Base-by-base conservation (phyloP, 768 basidiomycete species). In the Hygrophoropsis aurantiaca region DNA sequence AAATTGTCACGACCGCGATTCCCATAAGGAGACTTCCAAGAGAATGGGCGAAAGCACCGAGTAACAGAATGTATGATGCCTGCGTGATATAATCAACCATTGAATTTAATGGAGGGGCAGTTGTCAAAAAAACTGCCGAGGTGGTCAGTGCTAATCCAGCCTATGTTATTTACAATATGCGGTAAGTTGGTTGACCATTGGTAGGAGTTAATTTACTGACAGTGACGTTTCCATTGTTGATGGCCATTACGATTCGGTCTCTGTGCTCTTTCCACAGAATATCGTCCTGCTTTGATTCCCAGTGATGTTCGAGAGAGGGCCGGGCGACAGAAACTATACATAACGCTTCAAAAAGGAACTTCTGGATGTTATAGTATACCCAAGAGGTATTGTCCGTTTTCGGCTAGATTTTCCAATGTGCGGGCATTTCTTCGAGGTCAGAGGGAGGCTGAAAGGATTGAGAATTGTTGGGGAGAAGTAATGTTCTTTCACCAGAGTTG, bases 41-140 rank as follows among this genome's bases (percentile, higher is more conserved):
- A 26, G 44, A 34, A 16, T 46, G 44, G 7, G 39, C 39, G 15
- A 46, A 46, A n/a, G 44, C 23, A 21, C 44, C 44, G 1, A 46
- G 39, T 9, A 38, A 19, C 15, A 46, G 27, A 24, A 42, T 1
- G 40, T 46, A 46, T 15, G 36, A 46, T 23, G 1, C 3, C 15
- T 9, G n/a, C 24, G 25, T 19, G 4, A 35, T 46, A 26, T 46
- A 46, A n/a, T 19, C 24, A 21, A 46, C n/a, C 11, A 46, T 11
- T 3, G 44, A 42, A 8, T n/a, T 26, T 9, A 42, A 20, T 2
- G 44, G 44, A 2, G 44, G 24, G 15, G 37, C 25, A 6, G 44
- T 46, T 25, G 44, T 40, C 19, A 46, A 0, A 25, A 46, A 46
- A 18, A 46, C 18, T 1, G 44, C 20, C 4, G 44, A 46, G 21